phyloP scores from a whole-genome alignment of 495 filamentous ascomycete genomes.

The Letharia columbiana region DNA sequence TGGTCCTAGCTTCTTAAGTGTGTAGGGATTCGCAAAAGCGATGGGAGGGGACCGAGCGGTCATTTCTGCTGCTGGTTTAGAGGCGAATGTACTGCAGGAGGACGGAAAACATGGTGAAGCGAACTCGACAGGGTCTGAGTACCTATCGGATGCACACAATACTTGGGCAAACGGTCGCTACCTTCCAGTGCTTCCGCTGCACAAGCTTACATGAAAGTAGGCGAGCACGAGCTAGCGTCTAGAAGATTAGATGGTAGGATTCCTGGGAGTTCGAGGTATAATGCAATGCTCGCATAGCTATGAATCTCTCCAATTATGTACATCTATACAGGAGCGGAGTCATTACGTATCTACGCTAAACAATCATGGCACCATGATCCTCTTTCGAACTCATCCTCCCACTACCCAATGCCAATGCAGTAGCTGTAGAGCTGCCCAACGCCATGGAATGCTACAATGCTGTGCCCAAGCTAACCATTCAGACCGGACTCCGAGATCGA shows the following conservation, averaged over 20 bases:
- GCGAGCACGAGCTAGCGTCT: not conserved
- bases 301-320: constrained; percentile 5
- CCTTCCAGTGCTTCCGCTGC: not conserved
- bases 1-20: not conserved
- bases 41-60: not conserved
- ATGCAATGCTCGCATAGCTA: constrained; percentile 6
- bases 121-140: not conserved
- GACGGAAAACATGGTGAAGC: not conserved
- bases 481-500: not conserved
- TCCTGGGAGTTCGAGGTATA: not conserved
- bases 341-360: not conserved
- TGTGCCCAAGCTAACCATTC: constrained; percentile 1
- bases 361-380: not conserved
- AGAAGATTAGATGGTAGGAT: not conserved
- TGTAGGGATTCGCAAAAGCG: not conserved
- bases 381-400: not conserved
- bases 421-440: constrained; percentile 12
- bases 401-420: constrained; percentile 9
- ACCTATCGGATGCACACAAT: not conserved
- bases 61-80: not conserved
- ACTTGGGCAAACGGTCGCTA: not conserved
- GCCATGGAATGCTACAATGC: constrained; percentile 8
- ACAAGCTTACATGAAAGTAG: not conserved
- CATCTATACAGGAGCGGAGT: constrained; percentile 17
- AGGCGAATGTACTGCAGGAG: not conserved